Conservation (phyloP, 2,329 filamentous ascomycete species). For the Phialophora verrucosa region DNA sequence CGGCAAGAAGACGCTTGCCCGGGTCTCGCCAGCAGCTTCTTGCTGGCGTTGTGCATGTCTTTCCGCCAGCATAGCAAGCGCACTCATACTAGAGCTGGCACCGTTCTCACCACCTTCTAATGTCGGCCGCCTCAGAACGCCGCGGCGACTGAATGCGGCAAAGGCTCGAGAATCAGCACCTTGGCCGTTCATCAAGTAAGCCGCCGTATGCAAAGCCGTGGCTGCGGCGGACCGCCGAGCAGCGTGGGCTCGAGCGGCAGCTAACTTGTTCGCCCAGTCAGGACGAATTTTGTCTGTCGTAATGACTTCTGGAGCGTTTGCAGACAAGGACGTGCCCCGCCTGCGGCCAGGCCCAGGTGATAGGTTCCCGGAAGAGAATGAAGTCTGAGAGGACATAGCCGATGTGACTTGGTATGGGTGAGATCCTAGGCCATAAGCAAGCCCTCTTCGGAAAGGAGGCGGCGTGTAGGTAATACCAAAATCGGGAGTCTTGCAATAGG, state of each 20-base stretch:
- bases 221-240: constrained; percentile 87
- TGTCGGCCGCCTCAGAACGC: constrained; percentile 52
- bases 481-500: constrained; percentile 92
- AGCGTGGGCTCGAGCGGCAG: constrained; percentile 81
- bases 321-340: constrained; percentile 74
- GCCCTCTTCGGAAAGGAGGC: constrained; percentile 83
- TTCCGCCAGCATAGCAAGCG: constrained; percentile 55
- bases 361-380: constrained; percentile 66
- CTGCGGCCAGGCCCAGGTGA: constrained; percentile 54
- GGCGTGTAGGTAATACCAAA: constrained; percentile 95
- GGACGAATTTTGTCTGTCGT: constrained; percentile 91
- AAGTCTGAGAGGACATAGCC: constrained; percentile 86
- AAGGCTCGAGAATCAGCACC: constrained; percentile 58
- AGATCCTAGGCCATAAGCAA: constrained; percentile 67
- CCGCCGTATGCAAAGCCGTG: constrained; percentile 91
- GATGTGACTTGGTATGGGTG: constrained; percentile 62
- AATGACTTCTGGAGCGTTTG: constrained; percentile 81
- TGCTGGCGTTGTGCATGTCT: constrained; percentile 47
- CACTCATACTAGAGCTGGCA: constrained; percentile 48
- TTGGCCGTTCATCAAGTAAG: constrained; percentile 72
- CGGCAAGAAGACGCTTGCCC: constrained; percentile 43
- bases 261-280: constrained; percentile 91
- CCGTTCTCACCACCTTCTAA: constrained; percentile 45
- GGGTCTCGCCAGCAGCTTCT: constrained; percentile 45
- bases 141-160: constrained; percentile 64